Evolutionary conservation across 163 green algal genomes (phyloP), one percentile per base, ranked within the genome.

Genomic region (Scenedesmus sp.): DNA sequence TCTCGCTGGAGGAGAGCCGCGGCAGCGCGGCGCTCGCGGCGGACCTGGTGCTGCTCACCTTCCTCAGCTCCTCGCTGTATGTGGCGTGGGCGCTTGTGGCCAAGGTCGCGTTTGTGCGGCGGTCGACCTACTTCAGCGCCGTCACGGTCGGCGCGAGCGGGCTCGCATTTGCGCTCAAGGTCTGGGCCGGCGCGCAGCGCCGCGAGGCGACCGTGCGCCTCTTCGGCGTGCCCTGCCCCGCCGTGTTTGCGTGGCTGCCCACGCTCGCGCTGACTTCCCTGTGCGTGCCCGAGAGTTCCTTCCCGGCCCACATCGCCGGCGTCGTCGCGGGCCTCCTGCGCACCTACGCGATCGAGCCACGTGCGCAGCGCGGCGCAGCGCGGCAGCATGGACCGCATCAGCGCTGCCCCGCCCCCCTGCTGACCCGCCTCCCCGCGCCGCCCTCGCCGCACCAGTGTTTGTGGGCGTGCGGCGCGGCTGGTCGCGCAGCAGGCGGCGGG

Each of bases 1-100:
- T 72, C 44, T 9, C 26, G 13, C 71, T 80, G 60, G 71, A 80
- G 44, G 20, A 71, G 28, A 62, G 56, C 22, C 10, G 20, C 10
- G 71, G 71, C 20, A 63, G 58, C n/a, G 31, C 45, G 24, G 58
- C 44, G 17, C 58, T 80, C 42, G 71, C 71, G 15, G 42, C 33
- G 34, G 71, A 80, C 58, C 58, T 80, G 58, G 33, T 70, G 47
- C 58, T 80, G 71, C 45, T 80, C 34, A 78, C 70, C 3, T 20
- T 60, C 14, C 33, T 20, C 28, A 57, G 67, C 67, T 64, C 24
- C 44, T 63, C 20, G n/a, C 58, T 80, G 58, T 56, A 78, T n/a
- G 70, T 78, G 65, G 70, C 26, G 0, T 78, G 70, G 60, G 56
- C 70, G 36, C 51, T 51, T 56, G n/a, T 78, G 22, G 56, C 70